These are phyloP conservation scores for Exidia glandulosa DNA, from an alignment of 768 basidiomycete genomes.

Conservation along the genomic window DNA sequence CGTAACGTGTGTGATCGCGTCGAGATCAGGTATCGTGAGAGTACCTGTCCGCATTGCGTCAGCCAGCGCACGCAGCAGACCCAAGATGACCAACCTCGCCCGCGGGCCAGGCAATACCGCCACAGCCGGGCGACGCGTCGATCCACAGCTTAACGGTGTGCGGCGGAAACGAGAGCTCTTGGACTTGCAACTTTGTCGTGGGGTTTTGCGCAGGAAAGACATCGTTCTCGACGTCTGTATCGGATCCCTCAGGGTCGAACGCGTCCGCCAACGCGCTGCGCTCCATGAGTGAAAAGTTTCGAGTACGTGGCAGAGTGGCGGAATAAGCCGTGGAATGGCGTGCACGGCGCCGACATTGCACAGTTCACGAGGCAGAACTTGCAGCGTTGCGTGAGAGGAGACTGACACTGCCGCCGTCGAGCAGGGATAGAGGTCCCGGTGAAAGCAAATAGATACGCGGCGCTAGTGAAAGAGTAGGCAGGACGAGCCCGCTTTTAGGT, in stretches of 20 bases:
- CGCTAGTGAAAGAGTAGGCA: background rate
- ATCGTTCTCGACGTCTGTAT: constrained; percentile 4
- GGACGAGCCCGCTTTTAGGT: background rate
- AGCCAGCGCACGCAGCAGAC: background rate
- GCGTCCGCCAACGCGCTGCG: background rate
- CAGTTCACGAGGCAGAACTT: too few species aligned
- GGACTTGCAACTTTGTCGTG: constrained; percentile 7
- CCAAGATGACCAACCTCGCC: constrained; percentile 51
- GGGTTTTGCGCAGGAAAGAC: constrained; percentile 8
- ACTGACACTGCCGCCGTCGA: too few species aligned
- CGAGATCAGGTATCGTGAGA: constrained; percentile 62
- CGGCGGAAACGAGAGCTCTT: constrained; percentile 4
- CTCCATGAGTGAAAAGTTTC: background rate
- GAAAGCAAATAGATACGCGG: background rate
- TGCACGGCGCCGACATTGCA: too few species aligned
- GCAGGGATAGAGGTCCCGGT: too few species aligned
- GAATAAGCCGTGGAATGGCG: background rate
- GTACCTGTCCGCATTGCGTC: constrained; percentile 37
- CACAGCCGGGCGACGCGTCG: constrained; percentile 81
- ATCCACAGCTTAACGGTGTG: constrained; percentile 37
- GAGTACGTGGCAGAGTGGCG: background rate
- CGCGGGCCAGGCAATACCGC: constrained; percentile 87
- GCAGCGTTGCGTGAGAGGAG: too few species aligned
- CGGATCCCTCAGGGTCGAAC: background rate
- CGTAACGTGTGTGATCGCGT: constrained; percentile 38